Evolutionary conservation across 495 filamentous ascomycete species (phyloP), one percentile per base, ranked within the genome.

Genomic region (Lophiostoma macrostomum): DNA sequence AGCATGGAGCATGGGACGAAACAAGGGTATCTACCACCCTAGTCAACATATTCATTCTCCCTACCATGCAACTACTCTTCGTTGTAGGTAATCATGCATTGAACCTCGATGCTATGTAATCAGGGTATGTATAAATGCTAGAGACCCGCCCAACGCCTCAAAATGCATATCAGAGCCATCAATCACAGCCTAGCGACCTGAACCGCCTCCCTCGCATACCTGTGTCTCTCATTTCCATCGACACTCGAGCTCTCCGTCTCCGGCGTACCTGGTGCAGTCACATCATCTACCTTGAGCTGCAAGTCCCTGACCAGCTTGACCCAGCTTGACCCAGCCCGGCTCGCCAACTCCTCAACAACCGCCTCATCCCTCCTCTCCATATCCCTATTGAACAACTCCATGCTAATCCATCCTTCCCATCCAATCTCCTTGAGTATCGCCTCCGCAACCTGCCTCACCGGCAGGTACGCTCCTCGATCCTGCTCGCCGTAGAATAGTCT

Each of bases 401-500:
- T 74, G 55, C 81, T 85, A n/a, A 90, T 79, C 85, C 85, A 90
- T 0, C 87, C 87, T 42, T 81, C 71, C 57, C 81, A 93, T 5
- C 82, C 81, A 10, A 87, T 67, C 4, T 77, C 79, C 12, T 77
- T 71, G 38, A 86, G 78, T 42, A 91, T 75, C 6, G 79, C 81
- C 42, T 69, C 64, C 5, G 81, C 71, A 38, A 89, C 76, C 42
- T 85, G 77, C 44, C 77, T 56, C 19, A 90, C 64, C 4, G 88
- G 88, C 8, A 94, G 69, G 61, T 91, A 91, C 0, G 80, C 88
- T 5, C 87, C 87, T 0, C 75, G 67, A 1, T 80, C 75, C 64
- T 80, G 73, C 65, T 91, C 87, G 36, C 84, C 85, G 51, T 86
- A 82, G 60, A 91, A 91, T 8, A 91, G 64, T 22, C 87, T 70